Evolutionary conservation across 345 rosid genomes (phyloP).

Genomic region (Durio zibethinus): DNA sequence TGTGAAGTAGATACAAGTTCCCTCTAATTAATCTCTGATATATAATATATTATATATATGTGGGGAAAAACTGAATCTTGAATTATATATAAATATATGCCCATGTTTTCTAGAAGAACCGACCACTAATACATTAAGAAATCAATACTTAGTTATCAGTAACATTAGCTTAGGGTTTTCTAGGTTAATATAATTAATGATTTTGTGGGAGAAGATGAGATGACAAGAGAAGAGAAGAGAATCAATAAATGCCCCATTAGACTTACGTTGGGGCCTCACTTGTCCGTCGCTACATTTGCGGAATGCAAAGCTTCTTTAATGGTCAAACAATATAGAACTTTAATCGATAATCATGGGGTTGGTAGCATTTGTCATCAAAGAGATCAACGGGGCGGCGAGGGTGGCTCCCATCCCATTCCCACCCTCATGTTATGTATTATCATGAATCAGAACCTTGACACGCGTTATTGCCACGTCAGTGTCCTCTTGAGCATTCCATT

Average conservation of each 20-base stretch:
- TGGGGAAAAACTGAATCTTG: background rate
- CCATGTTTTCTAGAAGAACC: constrained; percentile 8
- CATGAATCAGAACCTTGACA: constrained; percentile 4
- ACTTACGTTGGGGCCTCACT: background rate
- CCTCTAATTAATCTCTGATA: background rate
- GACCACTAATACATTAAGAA: background rate
- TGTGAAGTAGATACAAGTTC: background rate
- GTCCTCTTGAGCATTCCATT: background rate
- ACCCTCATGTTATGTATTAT: background rate
- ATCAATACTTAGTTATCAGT: background rate
- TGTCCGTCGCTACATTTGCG: constrained; percentile 8
- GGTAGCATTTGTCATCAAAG: background rate
- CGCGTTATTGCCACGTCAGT: constrained; percentile 13
- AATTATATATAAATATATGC: background rate
- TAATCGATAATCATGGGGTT: background rate
- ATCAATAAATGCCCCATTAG: background rate
- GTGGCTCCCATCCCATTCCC: background rate
- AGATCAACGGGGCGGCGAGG: background rate
- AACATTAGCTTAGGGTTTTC: background rate
- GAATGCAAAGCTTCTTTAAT: background rate
- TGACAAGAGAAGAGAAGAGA: too few species aligned
- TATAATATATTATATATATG: background rate
- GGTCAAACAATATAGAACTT: background rate
- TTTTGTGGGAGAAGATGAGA: background rate
- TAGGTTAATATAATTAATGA: background rate